These are phyloP conservation scores for Kurtzmaniella natalensis DNA, from an alignment of 1,139 yeast genomes.

Conservation along the genomic window DNA sequence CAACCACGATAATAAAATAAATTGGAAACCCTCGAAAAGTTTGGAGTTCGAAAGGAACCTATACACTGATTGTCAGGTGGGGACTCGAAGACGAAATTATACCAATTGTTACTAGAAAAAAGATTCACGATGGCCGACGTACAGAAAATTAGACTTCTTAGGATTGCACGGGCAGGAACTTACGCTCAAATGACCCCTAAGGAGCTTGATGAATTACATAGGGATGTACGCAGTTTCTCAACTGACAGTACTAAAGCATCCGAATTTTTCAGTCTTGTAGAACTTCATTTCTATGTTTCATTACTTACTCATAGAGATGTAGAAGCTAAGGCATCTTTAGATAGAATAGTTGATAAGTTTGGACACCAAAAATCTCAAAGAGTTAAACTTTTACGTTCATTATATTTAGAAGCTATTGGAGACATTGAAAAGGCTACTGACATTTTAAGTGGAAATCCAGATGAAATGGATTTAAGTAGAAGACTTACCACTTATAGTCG, in stretches of 20 bases:
- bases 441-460: slow-evolving; percentile 32
- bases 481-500: slow-evolving; percentile 33
- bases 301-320: slow-evolving; percentile 62
- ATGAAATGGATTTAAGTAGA: slow-evolving; percentile 33
- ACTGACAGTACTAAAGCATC: slow-evolving; percentile 33
- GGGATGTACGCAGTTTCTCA: slow-evolving; percentile 27
- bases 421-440: slow-evolving; percentile 30
- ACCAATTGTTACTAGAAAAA: too few species aligned
- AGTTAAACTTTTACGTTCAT: slow-evolving; percentile 51
- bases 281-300: slow-evolving; percentile 66
- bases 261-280: slow-evolving; percentile 59
- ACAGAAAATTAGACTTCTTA: slow-evolving; percentile 21
- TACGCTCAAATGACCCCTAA: slow-evolving; percentile 35
- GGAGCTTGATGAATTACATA: slow-evolving; percentile 27
- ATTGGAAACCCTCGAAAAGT: too few species aligned
- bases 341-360: slow-evolving; percentile 63
- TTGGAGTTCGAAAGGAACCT: too few species aligned
- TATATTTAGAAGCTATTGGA: slow-evolving; percentile 54
- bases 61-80: too few species aligned
- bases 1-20: too few species aligned
- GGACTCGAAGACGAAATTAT: too few species aligned
- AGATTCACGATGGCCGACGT: slow-evolving; percentile 13
- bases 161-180: slow-evolving; percentile 27
- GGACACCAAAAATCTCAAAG: slow-evolving; percentile 51
- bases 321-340: slow-evolving; percentile 65